A percentile compares a stretch with the other conserved stretches of the same genome.
Conservation (phyloP, 2,329 filamentous ascomycete species). For the Fusarium pininemorale region DNA sequence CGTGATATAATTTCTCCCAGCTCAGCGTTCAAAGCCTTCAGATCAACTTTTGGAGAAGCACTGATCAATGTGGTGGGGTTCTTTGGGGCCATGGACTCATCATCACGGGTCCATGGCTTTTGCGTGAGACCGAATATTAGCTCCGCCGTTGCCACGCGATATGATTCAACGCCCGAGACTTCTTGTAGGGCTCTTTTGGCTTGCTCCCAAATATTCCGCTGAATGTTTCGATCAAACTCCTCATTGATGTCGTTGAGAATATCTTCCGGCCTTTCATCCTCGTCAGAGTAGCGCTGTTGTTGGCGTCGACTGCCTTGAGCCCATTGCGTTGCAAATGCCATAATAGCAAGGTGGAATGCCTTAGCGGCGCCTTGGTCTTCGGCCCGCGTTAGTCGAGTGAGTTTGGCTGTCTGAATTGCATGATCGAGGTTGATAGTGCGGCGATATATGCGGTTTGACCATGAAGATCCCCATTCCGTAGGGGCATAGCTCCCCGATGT, state of each 20-base stretch:
- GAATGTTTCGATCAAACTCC: slow-evolving; percentile 50
- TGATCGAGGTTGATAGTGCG: slow-evolving; percentile 37
- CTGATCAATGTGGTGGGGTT: not conserved
- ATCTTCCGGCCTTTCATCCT: slow-evolving; percentile 26
- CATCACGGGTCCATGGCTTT: slow-evolving; percentile 39
- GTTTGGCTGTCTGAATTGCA: slow-evolving; percentile 32
- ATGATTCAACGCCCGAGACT: slow-evolving; percentile 48
- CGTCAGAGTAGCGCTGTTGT: slow-evolving; percentile 24
- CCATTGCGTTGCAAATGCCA: slow-evolving; percentile 42
- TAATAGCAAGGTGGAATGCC: slow-evolving; percentile 37
- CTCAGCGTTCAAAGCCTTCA: slow-evolving; percentile 16
- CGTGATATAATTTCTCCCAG: slow-evolving; percentile 34
- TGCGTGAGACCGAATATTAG: slow-evolving; percentile 51
- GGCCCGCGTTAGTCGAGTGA: slow-evolving; percentile 25
- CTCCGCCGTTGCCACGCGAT: slow-evolving; percentile 50
- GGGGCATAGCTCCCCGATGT: not conserved
- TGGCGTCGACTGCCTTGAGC: slow-evolving; percentile 42
- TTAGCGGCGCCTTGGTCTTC: slow-evolving; percentile 30
- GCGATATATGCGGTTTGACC: slow-evolving; percentile 41
- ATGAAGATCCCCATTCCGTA: slow-evolving; percentile 37
- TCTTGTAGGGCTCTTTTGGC: slow-evolving; percentile 48
- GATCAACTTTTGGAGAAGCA: slow-evolving; percentile 11
- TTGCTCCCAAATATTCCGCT: slow-evolving; percentile 49
- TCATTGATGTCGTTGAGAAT: slow-evolving; percentile 38
- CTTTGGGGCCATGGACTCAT: not conserved